Base-by-base conservation (phyloP, 306 rosid species). In the Lathyrus oleraceus region DNA sequence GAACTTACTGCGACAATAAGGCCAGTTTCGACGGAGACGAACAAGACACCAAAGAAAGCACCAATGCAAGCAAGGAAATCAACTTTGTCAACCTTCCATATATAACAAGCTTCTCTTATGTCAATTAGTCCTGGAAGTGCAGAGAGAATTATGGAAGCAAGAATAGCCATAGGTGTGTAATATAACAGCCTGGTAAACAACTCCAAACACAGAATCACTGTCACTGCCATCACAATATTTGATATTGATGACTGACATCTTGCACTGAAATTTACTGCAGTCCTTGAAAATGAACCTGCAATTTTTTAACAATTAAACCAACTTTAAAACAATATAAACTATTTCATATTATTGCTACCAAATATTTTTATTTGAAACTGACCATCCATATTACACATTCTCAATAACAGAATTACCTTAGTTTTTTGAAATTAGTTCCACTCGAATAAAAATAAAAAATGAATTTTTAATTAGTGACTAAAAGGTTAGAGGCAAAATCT, bases 251-350 rank as follows among this genome's bases (percentile, higher is more conserved):
- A 82, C 62, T 85, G 74, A 72, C 92, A 87, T 6, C 98, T 92
- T 5, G 96, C 96, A 62, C 89, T 90, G 86, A 79, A 85, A 76
- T 92, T 92, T 12, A 92, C 96, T 0, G 96, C 98, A 0, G 96
- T 85, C 2, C 96, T 83, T 19, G 98, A 90, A 78, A 92, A 85
- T 9, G 98, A 90, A 39, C 98, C 98, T 86, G 88, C 79, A 54
- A 58, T 4, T 58, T 30, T 73, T 32, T 5, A 17, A 19, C 3
- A 15, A n/a, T 3, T 2, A 17, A 78, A 63, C 16, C 4, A 61
- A 61, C 12, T 42, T 32, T 1, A 10, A 52, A 20, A 19, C n/a
- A 52, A 10, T 66, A 30, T 0, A 28, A 28, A 28, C 32, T 3
- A 28, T 28, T 28, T 28, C 32, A 28, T 28, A 4, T 21, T 21